Evolutionary conservation across 148 eudicot species (phyloP), one percentile per base, ranked within the genome.

Genomic region (Fagopyrum homotropicum): DNA sequence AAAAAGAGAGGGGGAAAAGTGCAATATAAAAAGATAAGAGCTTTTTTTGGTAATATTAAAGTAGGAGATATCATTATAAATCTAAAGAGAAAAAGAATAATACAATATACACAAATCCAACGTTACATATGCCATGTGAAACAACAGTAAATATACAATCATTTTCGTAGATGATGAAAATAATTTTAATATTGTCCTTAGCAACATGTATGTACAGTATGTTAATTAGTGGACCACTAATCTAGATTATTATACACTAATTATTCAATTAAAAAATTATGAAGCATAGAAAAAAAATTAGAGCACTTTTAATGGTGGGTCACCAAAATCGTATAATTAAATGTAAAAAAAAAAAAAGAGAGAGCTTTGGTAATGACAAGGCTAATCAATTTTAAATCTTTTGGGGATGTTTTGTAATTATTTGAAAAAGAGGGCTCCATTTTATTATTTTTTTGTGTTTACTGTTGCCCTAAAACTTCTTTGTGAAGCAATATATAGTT

Each of bases 331-430:
- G 43, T 66, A 4, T 40, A 35, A 19, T 66, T 43, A 66, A 66
- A 40, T 40, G 19, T 35, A 14, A 35, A 43, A 12, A 66, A 14
- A 66, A 19, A 35, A 40, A 40, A 17, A 4, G 3, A 64, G 46
- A 66, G 71, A 15, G 71, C 19, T 40, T 66, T 43, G 71, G 71
- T 66, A 66, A 66, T 66, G 71, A 66, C 71, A 66, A 66, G 70
- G 71, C 71, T 35, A 66, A 66, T 66, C 71, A 66, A 40, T 66
- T 64, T 66, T 12, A 66, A 35, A 35, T 66, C 47, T 40, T 66
- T 66, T 35, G 35, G 71, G 46, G 71, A 9, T 40, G 14, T 40
- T 66, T 66, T 35, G 15, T 40, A 66, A 63, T 63, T 63, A 12
- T 11, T 6, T 12, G 46, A 14, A 66, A 66, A 40, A 40, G 12